phyloP scores from a whole-genome alignment of 2,329 filamentous ascomycete species.

The Paracamarosporium sp. region DNA sequence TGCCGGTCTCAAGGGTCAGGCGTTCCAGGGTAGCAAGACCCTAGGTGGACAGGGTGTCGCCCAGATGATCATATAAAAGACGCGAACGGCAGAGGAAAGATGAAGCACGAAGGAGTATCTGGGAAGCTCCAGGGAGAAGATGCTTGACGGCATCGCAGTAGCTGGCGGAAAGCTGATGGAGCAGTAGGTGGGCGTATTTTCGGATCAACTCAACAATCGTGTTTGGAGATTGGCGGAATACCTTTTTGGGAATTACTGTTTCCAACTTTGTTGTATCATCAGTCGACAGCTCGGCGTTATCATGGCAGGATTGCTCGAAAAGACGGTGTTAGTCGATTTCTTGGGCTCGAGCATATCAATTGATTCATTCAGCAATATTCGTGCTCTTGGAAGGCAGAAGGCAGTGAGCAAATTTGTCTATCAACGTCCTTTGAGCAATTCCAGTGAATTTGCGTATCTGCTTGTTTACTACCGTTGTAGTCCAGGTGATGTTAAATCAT shows the following conservation, averaged over 20 bases:
- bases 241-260: conserved; percentile 8
- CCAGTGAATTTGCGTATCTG: too few relatives aligned
- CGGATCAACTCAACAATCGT: neutral
- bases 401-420: neutral
- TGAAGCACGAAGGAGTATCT: neutral
- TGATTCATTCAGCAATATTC: conserved; percentile 1
- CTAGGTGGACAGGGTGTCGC: conserved; percentile 91
- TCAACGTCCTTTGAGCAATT: too few relatives aligned
- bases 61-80: conserved; percentile 84
- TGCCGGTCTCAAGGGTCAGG: conserved; percentile 82
- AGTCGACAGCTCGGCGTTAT: conserved; percentile 38
- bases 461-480: neutral
- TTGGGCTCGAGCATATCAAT: conserved; percentile 1
- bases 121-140: neutral
- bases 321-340: conserved; percentile 2
- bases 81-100: neutral
- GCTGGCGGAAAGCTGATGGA: neutral
- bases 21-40: conserved; percentile 92
- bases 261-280: conserved; percentile 31
- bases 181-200: neutral
- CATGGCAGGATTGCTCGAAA: conserved; percentile 5
- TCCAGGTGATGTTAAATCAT: conserved; percentile 1
- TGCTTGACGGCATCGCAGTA: neutral
- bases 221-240: neutral
- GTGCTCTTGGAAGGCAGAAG: neutral